Evolutionary conservation across 169 alveolate genomes (phyloP).

Genomic region (Eimeria praecox): DNA sequence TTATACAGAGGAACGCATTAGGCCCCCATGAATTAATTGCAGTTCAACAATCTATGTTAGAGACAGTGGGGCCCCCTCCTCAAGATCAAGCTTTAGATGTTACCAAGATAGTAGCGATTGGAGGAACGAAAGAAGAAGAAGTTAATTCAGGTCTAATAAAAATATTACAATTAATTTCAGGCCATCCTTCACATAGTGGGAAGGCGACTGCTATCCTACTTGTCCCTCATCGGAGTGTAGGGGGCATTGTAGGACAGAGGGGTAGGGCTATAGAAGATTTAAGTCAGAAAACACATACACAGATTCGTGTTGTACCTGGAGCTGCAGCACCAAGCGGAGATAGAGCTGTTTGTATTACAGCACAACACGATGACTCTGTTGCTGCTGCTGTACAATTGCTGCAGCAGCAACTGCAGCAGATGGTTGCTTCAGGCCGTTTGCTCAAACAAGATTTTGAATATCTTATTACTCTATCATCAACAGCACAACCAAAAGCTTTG

Average conservation of each 20-base stretch:
- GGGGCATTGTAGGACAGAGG: slow-evolving; percentile 47
- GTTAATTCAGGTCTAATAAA: not conserved
- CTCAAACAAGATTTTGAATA: not conserved
- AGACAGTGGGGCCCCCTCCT: slow-evolving; percentile 5
- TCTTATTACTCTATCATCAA: not conserved
- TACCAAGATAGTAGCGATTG: slow-evolving; percentile 6
- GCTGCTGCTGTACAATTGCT: not conserved
- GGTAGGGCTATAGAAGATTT: slow-evolving; percentile 21
- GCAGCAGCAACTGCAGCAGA: too few relatives aligned
- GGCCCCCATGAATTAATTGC: slow-evolving; percentile 27
- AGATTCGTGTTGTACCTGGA: not conserved
- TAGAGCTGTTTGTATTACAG: not conserved
- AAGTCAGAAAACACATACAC: not conserved
- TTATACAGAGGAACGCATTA: slow-evolving; percentile 4
- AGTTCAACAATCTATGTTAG: not conserved
- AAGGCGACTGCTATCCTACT: not conserved
- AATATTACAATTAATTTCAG: not conserved
- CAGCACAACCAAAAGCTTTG: not conserved
- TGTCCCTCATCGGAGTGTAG: slow-evolving; percentile 30
- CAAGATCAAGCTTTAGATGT: not conserved
- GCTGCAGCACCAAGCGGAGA: slow-evolving; percentile 21
- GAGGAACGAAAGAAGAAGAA: not conserved
- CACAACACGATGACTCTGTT: not conserved
- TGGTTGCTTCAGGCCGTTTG: too few relatives aligned
- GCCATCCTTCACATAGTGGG: not conserved